phyloP scores from a whole-genome alignment of 1,284 basidiomycete species.

The Leccinum ponderosum region DNA sequence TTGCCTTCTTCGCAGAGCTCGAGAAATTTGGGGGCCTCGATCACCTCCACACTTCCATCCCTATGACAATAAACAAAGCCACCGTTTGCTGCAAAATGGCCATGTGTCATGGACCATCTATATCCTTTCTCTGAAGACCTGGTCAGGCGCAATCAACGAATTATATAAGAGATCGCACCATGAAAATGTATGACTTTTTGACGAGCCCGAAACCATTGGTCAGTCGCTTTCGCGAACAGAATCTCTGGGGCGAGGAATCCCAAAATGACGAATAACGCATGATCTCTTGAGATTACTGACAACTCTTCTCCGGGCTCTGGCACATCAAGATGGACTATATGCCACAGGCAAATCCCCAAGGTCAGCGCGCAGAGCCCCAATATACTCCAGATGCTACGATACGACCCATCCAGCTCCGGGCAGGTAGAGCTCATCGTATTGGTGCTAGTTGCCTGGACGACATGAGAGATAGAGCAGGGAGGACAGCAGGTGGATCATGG shows the following conservation, averaged over 20 bases:
- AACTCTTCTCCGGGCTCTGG: not conserved
- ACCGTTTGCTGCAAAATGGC: not conserved
- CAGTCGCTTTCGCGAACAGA: not conserved
- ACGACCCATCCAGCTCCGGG: not conserved
- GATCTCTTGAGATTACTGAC: not conserved
- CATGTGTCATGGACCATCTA: not conserved
- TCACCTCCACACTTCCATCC: not conserved
- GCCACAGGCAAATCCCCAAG: not conserved
- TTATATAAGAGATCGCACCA: not conserved
- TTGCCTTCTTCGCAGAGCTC: not conserved
- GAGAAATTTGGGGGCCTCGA: not conserved
- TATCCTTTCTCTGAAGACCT: not conserved
- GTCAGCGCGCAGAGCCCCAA: not conserved
- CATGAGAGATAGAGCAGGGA: not conserved
- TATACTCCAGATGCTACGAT: not conserved
- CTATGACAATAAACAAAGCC: not conserved
- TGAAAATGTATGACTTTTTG: too few relatives aligned
- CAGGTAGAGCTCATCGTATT: not conserved
- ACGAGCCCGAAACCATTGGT: too few relatives aligned
- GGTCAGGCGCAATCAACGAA: not conserved
- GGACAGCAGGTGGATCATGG: not conserved
- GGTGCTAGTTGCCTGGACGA: not conserved
- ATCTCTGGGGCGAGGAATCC: not conserved
- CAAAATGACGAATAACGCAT: not conserved
- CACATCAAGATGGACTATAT: not conserved